Evolutionary conservation across 371 early-diverging fungal genomes (phyloP).

Genomic region (Entomophthora muscae): DNA sequence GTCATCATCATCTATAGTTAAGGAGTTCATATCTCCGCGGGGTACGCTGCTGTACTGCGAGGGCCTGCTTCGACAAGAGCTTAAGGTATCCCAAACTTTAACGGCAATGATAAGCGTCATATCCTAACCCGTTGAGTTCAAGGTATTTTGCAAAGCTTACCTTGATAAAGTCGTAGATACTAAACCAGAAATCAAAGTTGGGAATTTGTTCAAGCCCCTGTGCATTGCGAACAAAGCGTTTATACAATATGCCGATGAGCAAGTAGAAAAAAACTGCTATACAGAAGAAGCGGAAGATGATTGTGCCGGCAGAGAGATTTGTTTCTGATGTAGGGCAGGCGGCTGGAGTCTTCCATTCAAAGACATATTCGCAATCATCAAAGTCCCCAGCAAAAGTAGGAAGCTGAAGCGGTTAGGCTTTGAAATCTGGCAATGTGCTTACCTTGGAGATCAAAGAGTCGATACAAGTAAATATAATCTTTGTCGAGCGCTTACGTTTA

Average conservation of each 20-base stretch:
- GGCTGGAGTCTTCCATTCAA: background rate
- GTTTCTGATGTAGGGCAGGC: background rate
- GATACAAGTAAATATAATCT: background rate
- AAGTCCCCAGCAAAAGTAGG: slow-evolving; percentile 2
- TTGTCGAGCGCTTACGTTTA: background rate
- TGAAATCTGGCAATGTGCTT: background rate
- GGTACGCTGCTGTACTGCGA: background rate
- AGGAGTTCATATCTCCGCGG: background rate
- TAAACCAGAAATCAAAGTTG: slow-evolving; percentile 4
- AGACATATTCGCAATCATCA: slow-evolving; percentile 1
- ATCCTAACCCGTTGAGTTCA: background rate
- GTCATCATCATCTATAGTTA: background rate
- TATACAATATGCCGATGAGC: background rate
- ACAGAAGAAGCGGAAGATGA: background rate
- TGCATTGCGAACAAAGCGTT: background rate
- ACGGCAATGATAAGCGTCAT: slow-evolving; percentile 1
- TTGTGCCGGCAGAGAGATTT: background rate
- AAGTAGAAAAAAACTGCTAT: slow-evolving; percentile 1
- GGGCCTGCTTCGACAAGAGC: background rate
- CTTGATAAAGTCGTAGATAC: slow-evolving; percentile 4
- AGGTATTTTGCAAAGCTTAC: background rate
- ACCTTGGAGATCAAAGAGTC: background rate
- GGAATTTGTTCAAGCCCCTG: slow-evolving; percentile 6
- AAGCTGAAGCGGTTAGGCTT: background rate
- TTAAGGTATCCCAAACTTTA: slow-evolving; percentile 3